Base-by-base conservation (phyloP, 345 rosid species). In the Citropsis articulata region DNA sequence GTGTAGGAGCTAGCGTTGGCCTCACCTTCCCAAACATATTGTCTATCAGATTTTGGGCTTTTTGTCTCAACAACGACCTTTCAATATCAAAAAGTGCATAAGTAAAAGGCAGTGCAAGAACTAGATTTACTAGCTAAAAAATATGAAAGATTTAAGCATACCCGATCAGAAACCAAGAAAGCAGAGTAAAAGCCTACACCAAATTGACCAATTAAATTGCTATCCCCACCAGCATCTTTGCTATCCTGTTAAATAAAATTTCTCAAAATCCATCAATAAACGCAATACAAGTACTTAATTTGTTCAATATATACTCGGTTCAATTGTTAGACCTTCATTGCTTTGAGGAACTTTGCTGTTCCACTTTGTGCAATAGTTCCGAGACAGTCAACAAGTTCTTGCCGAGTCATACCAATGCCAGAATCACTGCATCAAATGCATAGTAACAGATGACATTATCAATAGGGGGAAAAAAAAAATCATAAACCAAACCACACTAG, bases 301-400 rank as follows among this genome's bases (percentile, higher is more conserved):
- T 9, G 56, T 27, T 42, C 40, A 21, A 16, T 14, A 60, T 42
- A n/a, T 6, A 42, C 6, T 38, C 62, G n/a, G 50, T 63, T 53
- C 16, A 27, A 78, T 73, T 71, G 12, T 48, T 72, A 56, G 56
- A 96, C 99, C 99, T 94, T 96, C 78, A 94, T 7, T 27, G 99
- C 95, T 86, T 91, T 90, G 81, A 94, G 79, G 83, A 96, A 96
- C 80, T 96, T 96, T 31, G 99, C 97, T 72, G 99, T 96, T 79
- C 99, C 99, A 88, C 98, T 96, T 77, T 96, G 97, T 1, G 99
- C 99, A 79, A 96, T 92, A 78, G 98, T 96, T 72, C 98, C 99
- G 67, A 96, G 98, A 81, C 98, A 94, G 77, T 96, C 98, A 67
- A 96, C 90, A 62, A 96, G 80, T 53, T 96, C 99, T 90, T 94